These are phyloP conservation scores for Macrotyloma uniflorum DNA, from an alignment of 306 rosid genomes.

Conservation along the genomic window DNA sequence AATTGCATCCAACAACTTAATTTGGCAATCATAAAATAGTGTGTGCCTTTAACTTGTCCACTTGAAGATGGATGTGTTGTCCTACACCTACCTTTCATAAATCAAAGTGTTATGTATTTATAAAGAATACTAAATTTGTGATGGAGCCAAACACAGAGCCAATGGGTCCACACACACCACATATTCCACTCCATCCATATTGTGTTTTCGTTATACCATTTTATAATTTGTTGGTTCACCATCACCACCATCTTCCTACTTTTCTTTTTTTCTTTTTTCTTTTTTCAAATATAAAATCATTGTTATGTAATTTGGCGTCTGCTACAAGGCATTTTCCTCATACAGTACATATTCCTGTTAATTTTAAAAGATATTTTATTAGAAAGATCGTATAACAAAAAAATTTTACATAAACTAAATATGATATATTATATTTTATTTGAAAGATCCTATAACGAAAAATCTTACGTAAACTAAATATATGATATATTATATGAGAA, in stretches of 20 bases:
- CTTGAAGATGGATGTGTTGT: background rate
- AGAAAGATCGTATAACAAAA: too few species aligned
- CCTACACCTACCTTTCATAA: background rate
- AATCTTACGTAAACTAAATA: too few species aligned
- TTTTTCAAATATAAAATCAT: background rate
- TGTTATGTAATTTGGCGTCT: background rate
- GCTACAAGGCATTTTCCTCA: background rate
- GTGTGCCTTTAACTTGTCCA: background rate
- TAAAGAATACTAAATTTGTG: background rate
- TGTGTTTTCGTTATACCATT: background rate
- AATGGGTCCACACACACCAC: conserved; percentile 23
- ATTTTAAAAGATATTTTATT: too few species aligned
- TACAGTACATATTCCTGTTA: background rate
- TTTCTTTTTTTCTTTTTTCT: too few species aligned
- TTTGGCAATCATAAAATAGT: too few species aligned
- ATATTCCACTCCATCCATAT: background rate
- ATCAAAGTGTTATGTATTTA: background rate
- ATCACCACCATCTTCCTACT: conserved; percentile 2
- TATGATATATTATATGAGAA: too few species aligned
- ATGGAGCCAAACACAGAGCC: background rate
- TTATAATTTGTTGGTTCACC: conserved; percentile 4
- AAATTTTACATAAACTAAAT: too few species aligned
- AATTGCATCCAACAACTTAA: background rate
- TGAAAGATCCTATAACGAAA: too few species aligned
- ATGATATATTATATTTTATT: too few species aligned